A percentile compares a stretch with the other conserved stretches of the same genome.
Conservation (phyloP, 2,329 filamentous ascomycete genomes). For the Aspergillus japonicus region DNA sequence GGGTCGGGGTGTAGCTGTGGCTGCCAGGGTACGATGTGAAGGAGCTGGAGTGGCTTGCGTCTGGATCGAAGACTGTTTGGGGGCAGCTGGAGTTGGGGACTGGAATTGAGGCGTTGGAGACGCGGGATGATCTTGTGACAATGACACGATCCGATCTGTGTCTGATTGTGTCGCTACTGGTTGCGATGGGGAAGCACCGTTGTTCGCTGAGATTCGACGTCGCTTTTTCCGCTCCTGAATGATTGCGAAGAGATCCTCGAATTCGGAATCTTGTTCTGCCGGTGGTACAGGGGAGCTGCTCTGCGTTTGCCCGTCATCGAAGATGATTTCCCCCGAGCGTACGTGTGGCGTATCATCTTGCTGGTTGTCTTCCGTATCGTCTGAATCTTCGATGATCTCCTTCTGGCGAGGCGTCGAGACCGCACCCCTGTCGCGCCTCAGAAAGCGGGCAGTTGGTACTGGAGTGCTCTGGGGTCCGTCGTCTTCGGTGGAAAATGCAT, state of each 20-base stretch:
- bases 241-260: conserved; percentile 33
- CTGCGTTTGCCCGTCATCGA: conserved; percentile 15
- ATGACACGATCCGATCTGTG: conserved; percentile 21
- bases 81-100: neutral
- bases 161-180: conserved; percentile 8
- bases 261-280: conserved; percentile 22
- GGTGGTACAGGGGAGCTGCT: conserved; percentile 17
- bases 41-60: neutral
- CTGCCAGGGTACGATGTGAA: conserved; percentile 4
- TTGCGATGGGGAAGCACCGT: conserved; percentile 6
- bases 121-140: conserved; percentile 16
- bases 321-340: neutral
- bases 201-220: conserved; percentile 27
- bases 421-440: neutral
- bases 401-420: conserved; percentile 3
- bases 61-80: conserved; percentile 11
- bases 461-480: conserved; percentile 20
- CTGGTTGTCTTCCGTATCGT: conserved; percentile 13
- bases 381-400: conserved; percentile 30
- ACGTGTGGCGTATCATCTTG: neutral
- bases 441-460: neutral
- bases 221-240: conserved; percentile 32
- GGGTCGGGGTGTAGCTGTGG: conserved; percentile 8
- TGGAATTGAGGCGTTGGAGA: neutral
- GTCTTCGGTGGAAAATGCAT: conserved; percentile 24